These are phyloP conservation scores for Coemansia sp. DNA, from an alignment of 192 early-diverging fungal genomes.

Conservation along the genomic window DNA sequence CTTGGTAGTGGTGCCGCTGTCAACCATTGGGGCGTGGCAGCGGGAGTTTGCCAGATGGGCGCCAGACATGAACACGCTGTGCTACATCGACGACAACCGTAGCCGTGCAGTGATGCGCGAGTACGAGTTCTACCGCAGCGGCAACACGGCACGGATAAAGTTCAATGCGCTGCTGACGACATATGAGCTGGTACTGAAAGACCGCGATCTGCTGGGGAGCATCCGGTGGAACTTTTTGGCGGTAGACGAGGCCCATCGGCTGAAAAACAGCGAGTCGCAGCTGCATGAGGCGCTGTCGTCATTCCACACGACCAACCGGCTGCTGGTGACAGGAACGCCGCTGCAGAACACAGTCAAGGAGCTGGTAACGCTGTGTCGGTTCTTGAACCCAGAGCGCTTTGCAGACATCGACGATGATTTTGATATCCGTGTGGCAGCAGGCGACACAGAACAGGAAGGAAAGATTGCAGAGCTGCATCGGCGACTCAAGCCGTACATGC, in stretches of 20 bases:
- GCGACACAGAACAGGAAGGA: constrained; percentile 68
- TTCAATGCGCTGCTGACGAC: constrained; percentile 95
- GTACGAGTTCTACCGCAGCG: constrained; percentile 80
- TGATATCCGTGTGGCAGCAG: constrained; percentile 57
- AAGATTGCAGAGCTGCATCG: constrained; percentile 86
- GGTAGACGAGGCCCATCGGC: constrained; percentile 96
- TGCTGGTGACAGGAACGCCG: constrained; percentile 98
- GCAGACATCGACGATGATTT: constrained; percentile 79
- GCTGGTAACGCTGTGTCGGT: constrained; percentile 83
- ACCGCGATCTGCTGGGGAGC: constrained; percentile 71
- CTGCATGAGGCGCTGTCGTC: constrained; percentile 87
- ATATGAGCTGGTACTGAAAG: constrained; percentile 93
- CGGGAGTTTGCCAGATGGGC: constrained; percentile 95
- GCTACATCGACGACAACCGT: constrained; percentile 82
- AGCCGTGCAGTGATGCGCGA: constrained; percentile 88
- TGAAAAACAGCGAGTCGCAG: constrained; percentile 94
- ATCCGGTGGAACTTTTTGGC: constrained; percentile 93
- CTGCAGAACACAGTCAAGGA: constrained; percentile 97
- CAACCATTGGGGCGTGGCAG: constrained; percentile 93
- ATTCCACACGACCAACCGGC: constrained; percentile 84
- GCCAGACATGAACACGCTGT: constrained; percentile 86
- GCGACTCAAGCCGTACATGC: constrained; percentile 83
- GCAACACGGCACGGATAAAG: constrained; percentile 56
- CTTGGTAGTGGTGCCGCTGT: constrained; percentile 93
- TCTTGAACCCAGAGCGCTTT: constrained; percentile 91